Base-by-base conservation (phyloP, 2,329 filamentous ascomycete genomes). In the Penicillium sp. region DNA sequence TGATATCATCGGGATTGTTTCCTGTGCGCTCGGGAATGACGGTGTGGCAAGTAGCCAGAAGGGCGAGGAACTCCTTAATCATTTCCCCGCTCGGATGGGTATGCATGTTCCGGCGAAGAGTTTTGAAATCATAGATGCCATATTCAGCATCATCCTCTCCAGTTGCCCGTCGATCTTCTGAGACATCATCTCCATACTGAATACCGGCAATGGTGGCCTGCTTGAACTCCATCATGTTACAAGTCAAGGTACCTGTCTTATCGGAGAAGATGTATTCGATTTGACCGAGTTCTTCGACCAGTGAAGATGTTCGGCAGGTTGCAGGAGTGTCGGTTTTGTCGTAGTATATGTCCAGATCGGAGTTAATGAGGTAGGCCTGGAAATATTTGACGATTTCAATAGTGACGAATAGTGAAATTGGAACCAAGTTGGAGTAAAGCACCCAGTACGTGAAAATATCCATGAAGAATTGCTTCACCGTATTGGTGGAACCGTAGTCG, bases 371-470 rank as follows among this genome's bases (percentile, higher is more conserved):
- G 64, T 94, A 94, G n/a, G 91, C 94, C 61, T 96, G 92, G 80
- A 89, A 96, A 70, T 97, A 97, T 74, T 99, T 99, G 77, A 99
- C 93, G 60, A 99, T 83, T 75, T 99, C 94, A 46, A 99, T 86
- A 0, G 94, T 99, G 57, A 99, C 94, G 71, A 99, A 99, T 3
- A 99, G 86, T 24, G 93, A 97, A 65, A 99, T 97, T 27, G 94
- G 94, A 40, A 99, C 94, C 64, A 99, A 77, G 46, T 96, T 93
- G 2, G 93, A 97, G 74, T 97, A 99, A 29, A 99, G 76, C 26
- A 99, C 93, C 93, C 94, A 99, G 72, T 97, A 97, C 1, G 95
- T 99, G 67, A 97, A 89, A 68, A 99, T 89, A 73, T 99, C 94
- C 63, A 88, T 87, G 72, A 95, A 89, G 71, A 99, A 97, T 56